Evolutionary conservation across 257 asterid genomes (phyloP), one percentile per base, ranked within the genome.

Genomic region (Solanum bulbocastanum): DNA sequence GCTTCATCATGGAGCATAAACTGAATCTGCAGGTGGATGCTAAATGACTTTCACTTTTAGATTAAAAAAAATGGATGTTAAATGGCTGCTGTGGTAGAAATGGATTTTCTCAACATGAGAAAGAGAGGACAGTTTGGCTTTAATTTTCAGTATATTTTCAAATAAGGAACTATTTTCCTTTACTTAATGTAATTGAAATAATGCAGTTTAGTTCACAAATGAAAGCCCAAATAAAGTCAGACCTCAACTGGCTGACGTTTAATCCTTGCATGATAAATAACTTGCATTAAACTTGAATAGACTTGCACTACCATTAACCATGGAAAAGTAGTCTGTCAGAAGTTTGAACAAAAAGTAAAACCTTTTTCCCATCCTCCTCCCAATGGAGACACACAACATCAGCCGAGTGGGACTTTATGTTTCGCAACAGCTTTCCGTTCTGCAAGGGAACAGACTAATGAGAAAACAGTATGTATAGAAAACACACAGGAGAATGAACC

Each of bases 351-450:
- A 83, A 88, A 33, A 12, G 49, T 60, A 78, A 86, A 89, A 89
- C 84, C 90, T 89, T 93, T 36, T 91, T 92, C 83, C 93, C 89
- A 88, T 97, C 98, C 89, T 96, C 99, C 91, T 90, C 98, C 99
- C 99, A 97, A 91, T 93, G 93, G 89, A 97, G 98, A 91, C 95
- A 95, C 88, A 93, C 91, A 88, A 96, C 94, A 90, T 97, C 95
- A 89, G 88, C 94, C 56, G 88, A 79, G 83, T 97, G 99, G 88
- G 93, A 91, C 89, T 94, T 97, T 88, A 91, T 92, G 91, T 93
- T 93, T 90, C 98, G 93, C 87, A 97, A 89, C 89, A 94, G 95
- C 94, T 96, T 97, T 85, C 99, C 99, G 44, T 97, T 94, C 99
- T 97, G 92, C 87, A 90, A 39, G 69, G 42, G 56, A 49, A 81